Evolutionary conservation across 345 rosid genomes (phyloP).

Genomic region (Arabidopsis thaliana): DNA sequence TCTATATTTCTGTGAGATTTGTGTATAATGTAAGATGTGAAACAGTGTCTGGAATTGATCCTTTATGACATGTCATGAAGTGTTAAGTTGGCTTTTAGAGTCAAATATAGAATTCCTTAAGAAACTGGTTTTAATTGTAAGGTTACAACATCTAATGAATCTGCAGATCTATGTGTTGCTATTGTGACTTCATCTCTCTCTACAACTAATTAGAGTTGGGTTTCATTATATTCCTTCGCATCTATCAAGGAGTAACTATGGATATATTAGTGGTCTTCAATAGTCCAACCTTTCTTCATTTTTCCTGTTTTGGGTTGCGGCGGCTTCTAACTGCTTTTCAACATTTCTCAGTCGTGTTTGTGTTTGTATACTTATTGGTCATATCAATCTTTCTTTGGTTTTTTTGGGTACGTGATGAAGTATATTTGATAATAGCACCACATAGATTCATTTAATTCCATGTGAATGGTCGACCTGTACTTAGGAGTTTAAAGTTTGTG

Average conservation of each 20-base stretch:
- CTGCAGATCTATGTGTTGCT: not conserved
- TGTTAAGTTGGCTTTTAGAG: conserved; percentile 17
- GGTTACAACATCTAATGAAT: conserved; percentile 20
- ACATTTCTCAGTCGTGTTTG: not conserved
- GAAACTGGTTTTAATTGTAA: conserved; percentile 13
- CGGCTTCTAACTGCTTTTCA: conserved; percentile 11
- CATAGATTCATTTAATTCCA: conserved; percentile 10
- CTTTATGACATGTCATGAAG: conserved; percentile 16
- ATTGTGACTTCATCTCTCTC: conserved; percentile 6
- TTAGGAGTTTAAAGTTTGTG: conserved; percentile 19
- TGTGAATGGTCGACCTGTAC: conserved; percentile 3
- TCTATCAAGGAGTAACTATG: not conserved
- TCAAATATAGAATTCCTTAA: conserved; percentile 8
- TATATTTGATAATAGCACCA: conserved; percentile 17
- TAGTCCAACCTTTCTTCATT: conserved; percentile 7
- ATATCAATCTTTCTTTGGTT: conserved; percentile 2
- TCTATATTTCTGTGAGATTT: conserved; percentile 14
- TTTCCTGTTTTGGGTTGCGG: conserved; percentile 16
- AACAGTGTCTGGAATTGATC: conserved; percentile 9
- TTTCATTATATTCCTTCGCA: conserved; percentile 14
- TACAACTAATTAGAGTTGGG: conserved; percentile 2
- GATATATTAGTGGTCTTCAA: conserved; percentile 3
- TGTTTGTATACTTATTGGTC: conserved; percentile 8
- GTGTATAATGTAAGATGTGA: conserved; percentile 19
- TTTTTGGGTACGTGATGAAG: conserved; percentile 3